phyloP scores from a whole-genome alignment of 2,329 filamentous ascomycete genomes.

The Metarhizium anisopliae region DNA sequence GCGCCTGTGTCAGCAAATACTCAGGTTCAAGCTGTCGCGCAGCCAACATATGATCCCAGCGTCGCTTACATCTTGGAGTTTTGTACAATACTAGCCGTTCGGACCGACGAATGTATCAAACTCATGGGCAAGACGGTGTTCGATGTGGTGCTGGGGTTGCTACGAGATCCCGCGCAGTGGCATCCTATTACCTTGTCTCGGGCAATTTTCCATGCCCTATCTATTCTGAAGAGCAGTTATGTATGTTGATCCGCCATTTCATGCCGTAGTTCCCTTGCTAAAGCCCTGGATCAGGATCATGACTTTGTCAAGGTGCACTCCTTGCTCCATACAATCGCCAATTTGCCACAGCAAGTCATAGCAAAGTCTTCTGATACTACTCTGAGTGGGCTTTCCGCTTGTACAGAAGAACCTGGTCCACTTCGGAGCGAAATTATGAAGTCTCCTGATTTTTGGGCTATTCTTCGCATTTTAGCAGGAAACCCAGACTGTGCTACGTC shows the following conservation, averaged over 20 bases:
- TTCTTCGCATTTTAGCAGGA: slow-evolving; percentile 66
- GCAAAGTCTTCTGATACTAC: slow-evolving; percentile 68
- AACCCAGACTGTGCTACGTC: slow-evolving; percentile 62
- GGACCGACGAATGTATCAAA: slow-evolving; percentile 64
- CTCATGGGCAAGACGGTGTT: slow-evolving; percentile 71
- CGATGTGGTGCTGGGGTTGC: slow-evolving; percentile 68
- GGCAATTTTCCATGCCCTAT: slow-evolving; percentile 78
- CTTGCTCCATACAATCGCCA: slow-evolving; percentile 83
- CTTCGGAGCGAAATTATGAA: slow-evolving; percentile 89
- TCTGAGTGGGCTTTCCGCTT: slow-evolving; percentile 69
- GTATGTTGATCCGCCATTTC: slow-evolving; percentile 40
- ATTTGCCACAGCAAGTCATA: slow-evolving; percentile 69
- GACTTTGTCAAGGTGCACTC: slow-evolving; percentile 89
- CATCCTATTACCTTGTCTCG: slow-evolving; percentile 80
- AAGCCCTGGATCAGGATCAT: slow-evolving; percentile 51
- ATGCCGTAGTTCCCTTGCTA: slow-evolving; percentile 7
- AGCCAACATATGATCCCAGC: slow-evolving; percentile 71
- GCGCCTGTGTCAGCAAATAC: slow-evolving; percentile 52
- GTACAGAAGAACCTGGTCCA: slow-evolving; percentile 67
- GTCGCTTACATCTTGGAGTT: slow-evolving; percentile 88
- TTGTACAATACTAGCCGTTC: slow-evolving; percentile 70
- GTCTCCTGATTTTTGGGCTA: slow-evolving; percentile 94
- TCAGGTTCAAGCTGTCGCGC: slow-evolving; percentile 16
- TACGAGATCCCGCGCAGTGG: slow-evolving; percentile 69
- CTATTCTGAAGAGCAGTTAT: slow-evolving; percentile 74